Evolutionary conservation across 2,329 filamentous ascomycete species (phyloP), one percentile per base, ranked within the genome.

Genomic region (Plectosphaerella plurivora): DNA sequence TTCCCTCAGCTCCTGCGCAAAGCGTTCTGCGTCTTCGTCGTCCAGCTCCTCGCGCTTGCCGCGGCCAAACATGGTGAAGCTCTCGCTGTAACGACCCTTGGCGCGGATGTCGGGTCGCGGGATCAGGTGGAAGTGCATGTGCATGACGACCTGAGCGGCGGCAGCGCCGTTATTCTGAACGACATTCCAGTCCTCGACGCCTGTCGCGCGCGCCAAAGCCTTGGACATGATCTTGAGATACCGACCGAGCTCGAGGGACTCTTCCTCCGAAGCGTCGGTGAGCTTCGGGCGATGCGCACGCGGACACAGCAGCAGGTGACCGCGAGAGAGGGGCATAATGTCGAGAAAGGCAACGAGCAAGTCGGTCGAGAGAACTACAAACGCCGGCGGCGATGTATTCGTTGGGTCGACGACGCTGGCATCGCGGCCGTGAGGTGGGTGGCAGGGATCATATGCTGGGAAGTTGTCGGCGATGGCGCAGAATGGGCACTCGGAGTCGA

Each of bases 101-200:
- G 73, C 79, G 59, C 73, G 75, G 53, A 80, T 81, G 71, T 88
- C 83, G 0, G 92, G 91, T 37, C 93, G 75, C 0, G 93, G 93
- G 35, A 99, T 95, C 50, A 97, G 81, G 62, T 99, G 94, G 67
- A 95, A 97, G 69, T 99, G 93, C 47, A 95, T 87, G 68, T 97
- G 93, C 20, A 88, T 88, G 2, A 97, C 91, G 15, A 96, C 91
- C 72, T 97, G 93, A 2, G 91, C 91, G 2, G 93, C 93, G 33
- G 91, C 83, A 4, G 86, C 86, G 15, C 93, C 91, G 61, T 97
- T 97, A 67, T 97, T 97, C 74, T 97, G 93, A 51, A 97, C 90
- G 28, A 97, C 84, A 69, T 99, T 99, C 88, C 93, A 97, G 71
- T 97, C 92, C 49, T 77, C 77, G 2, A 90, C 82, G 10, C 86